Conservation (phyloP, 768 basidiomycete genomes). For the Boletus edulis region DNA sequence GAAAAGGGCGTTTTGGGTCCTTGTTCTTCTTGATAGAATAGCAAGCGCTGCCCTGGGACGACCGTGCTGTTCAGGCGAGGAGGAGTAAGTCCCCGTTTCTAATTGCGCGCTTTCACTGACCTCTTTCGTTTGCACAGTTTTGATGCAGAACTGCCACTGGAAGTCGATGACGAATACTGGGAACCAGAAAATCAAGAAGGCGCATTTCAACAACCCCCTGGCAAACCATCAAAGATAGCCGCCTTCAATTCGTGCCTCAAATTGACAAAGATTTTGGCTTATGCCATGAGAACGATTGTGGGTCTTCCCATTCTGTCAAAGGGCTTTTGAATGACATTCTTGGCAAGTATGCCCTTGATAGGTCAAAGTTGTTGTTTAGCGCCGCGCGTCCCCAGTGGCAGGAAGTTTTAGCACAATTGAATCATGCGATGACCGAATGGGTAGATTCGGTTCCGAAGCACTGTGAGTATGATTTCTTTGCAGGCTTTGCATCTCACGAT, state of each 20-base stretch:
- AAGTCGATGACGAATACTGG: slow-evolving; percentile 85
- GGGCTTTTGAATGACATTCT: slow-evolving; percentile 1
- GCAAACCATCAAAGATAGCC: slow-evolving; percentile 53
- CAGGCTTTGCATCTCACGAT: neutral
- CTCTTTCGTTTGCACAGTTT: slow-evolving; percentile 51
- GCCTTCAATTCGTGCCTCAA: slow-evolving; percentile 65
- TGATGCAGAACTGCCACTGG: slow-evolving; percentile 77
- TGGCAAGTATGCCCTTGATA: slow-evolving; percentile 65
- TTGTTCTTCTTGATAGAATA: slow-evolving; percentile 59
- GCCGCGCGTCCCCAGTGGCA: slow-evolving; percentile 52
- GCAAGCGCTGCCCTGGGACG: slow-evolving; percentile 54
- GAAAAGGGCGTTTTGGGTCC: slow-evolving; percentile 78
- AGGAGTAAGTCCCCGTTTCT: slow-evolving; percentile 50
- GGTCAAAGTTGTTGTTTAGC: slow-evolving; percentile 53
- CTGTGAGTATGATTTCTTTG: slow-evolving; percentile 39
- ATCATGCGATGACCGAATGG: slow-evolving; percentile 72
- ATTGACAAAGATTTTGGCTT: slow-evolving; percentile 67
- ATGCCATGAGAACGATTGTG: slow-evolving; percentile 67
- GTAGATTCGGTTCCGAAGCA: slow-evolving; percentile 64
- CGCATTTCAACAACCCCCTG: slow-evolving; percentile 67
- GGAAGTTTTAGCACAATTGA: slow-evolving; percentile 63
- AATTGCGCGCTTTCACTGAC: slow-evolving; percentile 4
- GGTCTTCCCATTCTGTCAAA: slow-evolving; percentile 20
- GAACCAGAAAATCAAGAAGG: slow-evolving; percentile 44
- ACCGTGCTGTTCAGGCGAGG: slow-evolving; percentile 54